Percentiles rank a stretch among this genome's conserved stretches.
phyloP scores from a whole-genome alignment of 176 grass and related monocot genomes.

The Saccharum officinarum region DNA sequence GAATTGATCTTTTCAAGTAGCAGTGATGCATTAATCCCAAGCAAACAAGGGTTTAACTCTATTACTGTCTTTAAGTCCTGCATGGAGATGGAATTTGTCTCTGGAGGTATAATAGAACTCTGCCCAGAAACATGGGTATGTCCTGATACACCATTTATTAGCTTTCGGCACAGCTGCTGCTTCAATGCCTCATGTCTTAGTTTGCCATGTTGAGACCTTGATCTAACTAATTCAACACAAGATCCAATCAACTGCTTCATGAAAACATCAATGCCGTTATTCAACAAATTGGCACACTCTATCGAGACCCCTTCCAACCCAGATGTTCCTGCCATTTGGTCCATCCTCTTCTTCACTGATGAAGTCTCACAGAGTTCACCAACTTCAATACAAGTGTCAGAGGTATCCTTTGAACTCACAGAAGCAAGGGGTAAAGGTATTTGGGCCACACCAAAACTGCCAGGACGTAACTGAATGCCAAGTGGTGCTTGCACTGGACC shows the following conservation, averaged over 20 bases:
- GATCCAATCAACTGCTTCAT: constrained; percentile 78
- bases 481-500: constrained; percentile 56
- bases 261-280: constrained; percentile 72
- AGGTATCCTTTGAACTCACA: constrained; percentile 37
- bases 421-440: constrained; percentile 48
- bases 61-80: constrained; percentile 47
- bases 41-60: constrained; percentile 43
- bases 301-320: constrained; percentile 74
- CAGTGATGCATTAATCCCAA: constrained; percentile 45
- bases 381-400: constrained; percentile 48
- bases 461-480: constrained; percentile 69
- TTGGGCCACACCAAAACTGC: constrained; percentile 48
- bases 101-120: constrained; percentile 21
- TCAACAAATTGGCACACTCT: constrained; percentile 78
- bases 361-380: constrained; percentile 64
- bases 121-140: constrained; percentile 48
- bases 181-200: constrained; percentile 38
- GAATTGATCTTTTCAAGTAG: constrained; percentile 61
- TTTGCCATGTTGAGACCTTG: constrained; percentile 49
- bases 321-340: constrained; percentile 61
- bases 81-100: constrained; percentile 39
- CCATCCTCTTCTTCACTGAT: constrained; percentile 64
- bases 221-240: constrained; percentile 55
- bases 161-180: constrained; percentile 43
- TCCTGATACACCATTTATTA: constrained; percentile 45